Evolutionary conservation across 352 stramenopile genomes (phyloP).

Genomic region (Phytophthora meadii): DNA sequence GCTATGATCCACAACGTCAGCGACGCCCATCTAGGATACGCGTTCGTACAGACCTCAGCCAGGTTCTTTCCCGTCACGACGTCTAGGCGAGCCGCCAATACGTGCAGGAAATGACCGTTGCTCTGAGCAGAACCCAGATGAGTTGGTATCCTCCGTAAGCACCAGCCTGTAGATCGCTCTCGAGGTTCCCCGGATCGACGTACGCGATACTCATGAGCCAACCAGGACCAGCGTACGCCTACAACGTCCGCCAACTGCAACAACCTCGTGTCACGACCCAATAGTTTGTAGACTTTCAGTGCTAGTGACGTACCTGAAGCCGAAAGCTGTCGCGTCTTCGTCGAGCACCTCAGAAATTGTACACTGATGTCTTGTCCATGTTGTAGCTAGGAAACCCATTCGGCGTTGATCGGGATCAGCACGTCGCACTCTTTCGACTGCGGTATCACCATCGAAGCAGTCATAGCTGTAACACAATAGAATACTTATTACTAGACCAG

Average conservation of each 20-base stretch:
- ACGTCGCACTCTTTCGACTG: background rate
- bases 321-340: background rate
- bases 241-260: conserved; percentile 1
- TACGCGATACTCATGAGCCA: conserved; percentile 3
- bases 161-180: background rate
- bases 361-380: background rate
- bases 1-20: conserved; percentile 92
- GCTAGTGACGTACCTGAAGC: background rate
- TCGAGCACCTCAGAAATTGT: background rate
- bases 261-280: background rate
- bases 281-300: background rate
- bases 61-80: conserved; percentile 93
- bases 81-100: conserved; percentile 91
- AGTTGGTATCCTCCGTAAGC: conserved; percentile 1
- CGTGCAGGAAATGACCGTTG: conserved; percentile 48
- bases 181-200: background rate
- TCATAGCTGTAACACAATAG: background rate
- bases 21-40: conserved; percentile 78
- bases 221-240: background rate
- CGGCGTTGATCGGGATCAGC: background rate
- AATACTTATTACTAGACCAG: background rate
- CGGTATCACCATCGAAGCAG: background rate
- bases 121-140: background rate
- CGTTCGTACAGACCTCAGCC: conserved; percentile 80
- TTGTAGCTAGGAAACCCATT: background rate